phyloP scores from a whole-genome alignment of 352 stramenopile species.

The Phytopythium boreale region DNA sequence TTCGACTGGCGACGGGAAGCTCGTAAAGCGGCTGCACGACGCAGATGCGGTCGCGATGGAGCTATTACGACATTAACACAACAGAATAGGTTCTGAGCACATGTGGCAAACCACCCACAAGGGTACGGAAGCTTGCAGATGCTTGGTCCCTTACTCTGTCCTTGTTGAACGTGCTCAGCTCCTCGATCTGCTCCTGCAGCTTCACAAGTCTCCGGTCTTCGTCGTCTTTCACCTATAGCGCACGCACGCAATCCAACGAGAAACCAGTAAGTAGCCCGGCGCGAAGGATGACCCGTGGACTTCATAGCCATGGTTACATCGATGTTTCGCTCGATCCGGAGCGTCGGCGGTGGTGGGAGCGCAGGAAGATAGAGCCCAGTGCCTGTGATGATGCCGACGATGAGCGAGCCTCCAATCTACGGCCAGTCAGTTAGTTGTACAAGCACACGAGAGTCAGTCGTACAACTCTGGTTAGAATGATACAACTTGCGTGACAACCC shows the following conservation, averaged over 20 bases:
- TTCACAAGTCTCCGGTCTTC: conserved; percentile 92
- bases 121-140: not conserved
- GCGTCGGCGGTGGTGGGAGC: conserved; percentile 90
- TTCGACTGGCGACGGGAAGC: conserved; percentile 28
- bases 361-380: conserved; percentile 93
- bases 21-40: conserved; percentile 68
- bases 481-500: not conserved
- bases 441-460: not conserved
- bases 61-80: conserved; percentile 24
- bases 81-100: not conserved
- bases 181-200: conserved; percentile 92
- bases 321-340: conserved; percentile 95
- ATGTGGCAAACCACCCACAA: not conserved
- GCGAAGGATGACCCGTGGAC: not conserved
- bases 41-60: conserved; percentile 59
- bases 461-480: too few species aligned
- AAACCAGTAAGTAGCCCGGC: not conserved
- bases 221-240: conserved; percentile 85
- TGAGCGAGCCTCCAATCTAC: conserved; percentile 83
- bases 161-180: conserved; percentile 78
- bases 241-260: not conserved
- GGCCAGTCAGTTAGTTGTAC: not conserved
- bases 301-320: conserved; percentile 41
- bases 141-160: conserved; percentile 42
- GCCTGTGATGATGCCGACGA: conserved; percentile 89